Evolutionary conservation across 2,329 filamentous ascomycete species (phyloP).

Genomic region (Cercospora brassicicola): DNA sequence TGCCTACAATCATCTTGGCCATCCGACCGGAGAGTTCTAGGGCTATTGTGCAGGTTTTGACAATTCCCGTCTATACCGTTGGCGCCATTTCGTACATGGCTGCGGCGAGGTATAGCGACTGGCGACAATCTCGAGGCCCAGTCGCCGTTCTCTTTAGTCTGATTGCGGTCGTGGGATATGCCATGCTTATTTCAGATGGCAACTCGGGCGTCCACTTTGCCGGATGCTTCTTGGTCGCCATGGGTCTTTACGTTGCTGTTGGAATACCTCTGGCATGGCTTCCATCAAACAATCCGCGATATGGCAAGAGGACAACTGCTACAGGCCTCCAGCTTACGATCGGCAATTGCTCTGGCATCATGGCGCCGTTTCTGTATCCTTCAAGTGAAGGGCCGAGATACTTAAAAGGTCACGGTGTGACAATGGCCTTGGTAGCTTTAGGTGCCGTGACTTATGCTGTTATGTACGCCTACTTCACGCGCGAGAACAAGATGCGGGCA

Average conservation of each 20-base stretch:
- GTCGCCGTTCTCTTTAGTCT: slow-evolving; percentile 25
- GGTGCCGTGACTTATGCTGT: slow-evolving; percentile 13
- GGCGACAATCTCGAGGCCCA: slow-evolving; percentile 29
- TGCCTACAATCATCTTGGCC: slow-evolving; percentile 56
- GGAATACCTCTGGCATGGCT: slow-evolving; percentile 37
- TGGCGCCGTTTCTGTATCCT: slow-evolving; percentile 18
- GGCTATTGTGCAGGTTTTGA: slow-evolving; percentile 56
- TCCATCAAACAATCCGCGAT: slow-evolving; percentile 36
- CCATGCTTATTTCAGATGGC: slow-evolving; percentile 25
- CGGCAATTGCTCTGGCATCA: slow-evolving; percentile 14
- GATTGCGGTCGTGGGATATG: slow-evolving; percentile 30
- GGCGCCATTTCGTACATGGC: slow-evolving; percentile 50
- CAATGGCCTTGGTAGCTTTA: slow-evolving; percentile 18
- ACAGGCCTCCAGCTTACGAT: slow-evolving; percentile 20
- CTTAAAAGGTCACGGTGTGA: slow-evolving; percentile 12
- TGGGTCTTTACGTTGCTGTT: slow-evolving; percentile 34
- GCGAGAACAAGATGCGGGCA: slow-evolving; percentile 12
- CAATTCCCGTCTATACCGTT: slow-evolving; percentile 58
- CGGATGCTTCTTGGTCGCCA: slow-evolving; percentile 36
- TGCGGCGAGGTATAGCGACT: slow-evolving; percentile 52
- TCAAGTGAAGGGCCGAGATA: slow-evolving; percentile 11
- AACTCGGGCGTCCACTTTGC: slow-evolving; percentile 22
- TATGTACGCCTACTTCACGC: slow-evolving; percentile 13
- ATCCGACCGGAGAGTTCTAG: slow-evolving; percentile 52
- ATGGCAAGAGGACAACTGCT: slow-evolving; percentile 37